These are phyloP conservation scores for Naumovozyma dairenensis DNA, from an alignment of 805 yeast species.

Conservation along the genomic window DNA sequence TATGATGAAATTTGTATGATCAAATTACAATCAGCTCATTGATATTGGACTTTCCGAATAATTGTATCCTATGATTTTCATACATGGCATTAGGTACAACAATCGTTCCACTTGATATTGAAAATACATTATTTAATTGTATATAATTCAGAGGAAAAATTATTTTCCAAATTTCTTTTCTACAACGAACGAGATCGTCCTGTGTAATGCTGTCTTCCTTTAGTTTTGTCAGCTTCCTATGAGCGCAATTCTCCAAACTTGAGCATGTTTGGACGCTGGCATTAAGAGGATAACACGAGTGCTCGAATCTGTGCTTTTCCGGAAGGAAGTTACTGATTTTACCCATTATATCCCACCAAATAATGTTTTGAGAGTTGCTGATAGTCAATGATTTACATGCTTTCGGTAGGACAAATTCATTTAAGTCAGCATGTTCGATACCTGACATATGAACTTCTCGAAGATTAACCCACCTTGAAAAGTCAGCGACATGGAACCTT, in stretches of 20 bases:
- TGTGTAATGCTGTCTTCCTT: background rate
- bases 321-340: background rate
- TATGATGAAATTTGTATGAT: too few relatives aligned
- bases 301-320: background rate
- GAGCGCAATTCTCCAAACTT: background rate
- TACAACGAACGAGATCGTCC: slow-evolving; percentile 2
- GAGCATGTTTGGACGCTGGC: slow-evolving; percentile 1
- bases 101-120: slow-evolving; percentile 4
- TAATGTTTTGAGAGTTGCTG: slow-evolving; percentile 7
- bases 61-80: slow-evolving; percentile 9
- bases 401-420: slow-evolving; percentile 17
- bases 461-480: slow-evolving; percentile 24
- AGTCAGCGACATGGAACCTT: slow-evolving; percentile 14
- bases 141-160: slow-evolving; percentile 9
- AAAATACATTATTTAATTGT: slow-evolving; percentile 7
- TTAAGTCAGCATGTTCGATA: slow-evolving; percentile 17
- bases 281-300: background rate
- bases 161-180: slow-evolving; percentile 8
- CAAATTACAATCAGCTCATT: too few relatives aligned
- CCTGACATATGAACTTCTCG: slow-evolving; percentile 10
- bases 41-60: too few relatives aligned
- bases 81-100: slow-evolving; percentile 15
- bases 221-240: slow-evolving; percentile 1
- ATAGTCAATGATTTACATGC: slow-evolving; percentile 14
- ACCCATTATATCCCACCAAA: slow-evolving; percentile 22